phyloP scores from a whole-genome alignment of 2,329 filamentous ascomycete genomes.

The Zopfia rhizophila region DNA sequence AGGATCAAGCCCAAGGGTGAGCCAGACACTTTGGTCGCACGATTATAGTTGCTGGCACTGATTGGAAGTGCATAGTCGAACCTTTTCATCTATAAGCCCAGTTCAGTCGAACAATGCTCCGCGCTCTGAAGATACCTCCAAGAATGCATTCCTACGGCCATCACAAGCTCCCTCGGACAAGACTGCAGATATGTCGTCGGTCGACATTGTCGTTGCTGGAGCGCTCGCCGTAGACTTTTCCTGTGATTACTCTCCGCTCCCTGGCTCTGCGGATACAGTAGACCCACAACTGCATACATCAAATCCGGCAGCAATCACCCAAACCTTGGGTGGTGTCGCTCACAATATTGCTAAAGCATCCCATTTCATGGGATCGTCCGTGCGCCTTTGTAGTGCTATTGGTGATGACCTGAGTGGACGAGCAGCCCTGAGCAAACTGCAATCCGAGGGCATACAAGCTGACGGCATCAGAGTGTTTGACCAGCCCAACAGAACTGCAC shows the following conservation, averaged over 20 bases:
- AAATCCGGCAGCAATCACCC: constrained; percentile 82
- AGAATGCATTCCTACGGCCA: constrained; percentile 27
- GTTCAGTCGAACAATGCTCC: constrained; percentile 26
- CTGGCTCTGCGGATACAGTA: constrained; percentile 49
- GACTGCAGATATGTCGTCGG: constrained; percentile 9
- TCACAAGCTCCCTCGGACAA: constrained; percentile 19
- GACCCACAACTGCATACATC: constrained; percentile 76
- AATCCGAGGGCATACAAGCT: constrained; percentile 71
- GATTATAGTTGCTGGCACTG: constrained; percentile 43
- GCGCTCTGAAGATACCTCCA: constrained; percentile 21
- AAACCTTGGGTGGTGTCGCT: constrained; percentile 90
- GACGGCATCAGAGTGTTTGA: constrained; percentile 65
- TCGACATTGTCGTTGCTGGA: constrained; percentile 86
- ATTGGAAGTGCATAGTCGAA: constrained; percentile 51
- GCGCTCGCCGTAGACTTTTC: constrained; percentile 87
- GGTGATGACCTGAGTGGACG: constrained; percentile 82
- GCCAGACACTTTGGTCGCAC: constrained; percentile 45
- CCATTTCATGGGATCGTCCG: constrained; percentile 72
- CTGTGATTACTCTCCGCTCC: constrained; percentile 75
- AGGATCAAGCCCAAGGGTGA: constrained; percentile 48
- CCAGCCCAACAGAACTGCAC: constrained; percentile 74
- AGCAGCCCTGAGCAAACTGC: constrained; percentile 74
- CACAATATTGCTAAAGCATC: constrained; percentile 90
- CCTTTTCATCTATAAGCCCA: constrained; percentile 34
- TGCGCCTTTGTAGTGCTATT: constrained; percentile 82